Evolutionary conservation across 2,329 filamentous ascomycete genomes (phyloP).

Genomic region (Colletotrichum tamarilloi): DNA sequence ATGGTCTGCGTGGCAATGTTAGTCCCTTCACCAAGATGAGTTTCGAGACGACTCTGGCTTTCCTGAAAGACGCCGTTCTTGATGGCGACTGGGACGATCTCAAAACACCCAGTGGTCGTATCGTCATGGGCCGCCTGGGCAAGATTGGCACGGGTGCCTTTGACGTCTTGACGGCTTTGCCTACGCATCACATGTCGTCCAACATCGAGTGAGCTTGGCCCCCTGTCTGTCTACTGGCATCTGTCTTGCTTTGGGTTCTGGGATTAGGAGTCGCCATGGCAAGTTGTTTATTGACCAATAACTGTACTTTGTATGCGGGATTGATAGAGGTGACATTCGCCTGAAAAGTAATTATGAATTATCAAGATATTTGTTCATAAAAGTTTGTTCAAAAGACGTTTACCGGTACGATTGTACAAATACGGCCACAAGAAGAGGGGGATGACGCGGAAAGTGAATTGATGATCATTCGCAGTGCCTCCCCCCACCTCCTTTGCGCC

Average conservation of each 20-base stretch:
- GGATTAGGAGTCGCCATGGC: slow-evolving; percentile 7
- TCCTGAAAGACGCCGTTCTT: slow-evolving; percentile 90
- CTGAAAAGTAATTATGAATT: slow-evolving; percentile 29
- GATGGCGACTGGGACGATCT: slow-evolving; percentile 93
- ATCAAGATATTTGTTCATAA: background rate
- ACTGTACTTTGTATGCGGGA: slow-evolving; percentile 29
- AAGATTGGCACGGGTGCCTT: slow-evolving; percentile 91
- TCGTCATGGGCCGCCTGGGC: slow-evolving; percentile 87
- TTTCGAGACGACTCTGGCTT: slow-evolving; percentile 96
- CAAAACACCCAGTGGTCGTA: slow-evolving; percentile 83
- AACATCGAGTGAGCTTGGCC: slow-evolving; percentile 16
- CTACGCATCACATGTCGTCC: slow-evolving; percentile 56
- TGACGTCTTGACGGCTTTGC: slow-evolving; percentile 79
- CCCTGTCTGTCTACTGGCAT: background rate
- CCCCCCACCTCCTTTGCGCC: background rate
- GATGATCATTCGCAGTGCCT: background rate
- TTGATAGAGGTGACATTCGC: slow-evolving; percentile 20
- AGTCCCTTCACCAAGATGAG: slow-evolving; percentile 99
- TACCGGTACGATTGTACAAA: too few species aligned
- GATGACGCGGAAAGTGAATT: background rate
- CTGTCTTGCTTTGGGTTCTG: slow-evolving; percentile 11
- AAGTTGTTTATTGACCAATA: slow-evolving; percentile 16
- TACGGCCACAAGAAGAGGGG: too few species aligned
- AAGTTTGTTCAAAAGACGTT: background rate
- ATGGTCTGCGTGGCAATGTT: slow-evolving; percentile 84